Base-by-base conservation (phyloP, 352 stramenopile genomes). In the Elongisporangium prolatum region DNA sequence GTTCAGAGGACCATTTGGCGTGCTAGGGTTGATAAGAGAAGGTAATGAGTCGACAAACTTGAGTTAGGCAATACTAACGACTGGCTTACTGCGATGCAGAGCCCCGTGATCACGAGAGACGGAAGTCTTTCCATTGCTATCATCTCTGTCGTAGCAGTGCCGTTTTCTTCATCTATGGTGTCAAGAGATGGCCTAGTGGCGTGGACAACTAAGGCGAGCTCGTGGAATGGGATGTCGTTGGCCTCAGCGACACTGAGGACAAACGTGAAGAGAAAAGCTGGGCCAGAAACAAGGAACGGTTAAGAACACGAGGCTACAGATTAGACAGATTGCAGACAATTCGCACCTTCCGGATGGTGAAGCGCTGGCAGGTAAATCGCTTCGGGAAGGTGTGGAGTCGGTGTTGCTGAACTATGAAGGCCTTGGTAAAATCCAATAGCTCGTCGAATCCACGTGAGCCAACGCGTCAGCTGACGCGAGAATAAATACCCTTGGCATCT, bases 21-120 rank as follows among this genome's bases (percentile, higher is more conserved):
- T 80, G 82, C 76, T 84, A 48, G 11, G 20, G 4, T 5, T 13
- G 2, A 8, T 24, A 8, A 48, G 10, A 57, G 9, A 18, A 2
- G 38, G 37, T 16, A 4, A 1, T 24, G 38, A 20, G 6, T 54
- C 28, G 56, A 51, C 34, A 10, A 17, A 61, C 2, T 18, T 40
- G n/a, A 51, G 11, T 22, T 21, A 2, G 57, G 14, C 17, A 34
- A 17, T 48, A 48, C 13, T 21, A 21, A 56, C 37, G 40, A 17
- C 10, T 21, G 44, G 54, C 72, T 59, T 61, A 87, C 77, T 64
- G 72, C 77, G 38, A 87, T 55, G n/a, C 69, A 64, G 10, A 83
- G 53, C 5, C 71, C 77, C 0, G 70, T 74, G 0, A 87, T 21
- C 9, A 65, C 54, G 18, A 87, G 66, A 2, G 68, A 71, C 1